A percentile compares a stretch with the other conserved stretches of the same genome.
Evolutionary conservation across 257 asterid species (phyloP).

Genomic region (Solanum arcanum): DNA sequence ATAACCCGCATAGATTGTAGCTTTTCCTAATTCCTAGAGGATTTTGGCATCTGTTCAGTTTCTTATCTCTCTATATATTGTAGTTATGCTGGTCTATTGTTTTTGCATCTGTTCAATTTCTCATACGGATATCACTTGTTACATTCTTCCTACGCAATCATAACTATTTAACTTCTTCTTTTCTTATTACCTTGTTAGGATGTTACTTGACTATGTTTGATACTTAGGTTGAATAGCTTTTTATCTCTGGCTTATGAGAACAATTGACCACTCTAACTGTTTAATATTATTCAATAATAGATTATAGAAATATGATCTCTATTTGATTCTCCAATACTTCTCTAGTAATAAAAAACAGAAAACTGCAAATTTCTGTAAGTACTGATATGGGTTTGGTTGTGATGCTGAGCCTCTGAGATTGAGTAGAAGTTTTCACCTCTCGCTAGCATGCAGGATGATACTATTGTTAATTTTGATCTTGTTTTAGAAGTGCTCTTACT

Average conservation of each 20-base stretch:
- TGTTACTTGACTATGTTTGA: neutral
- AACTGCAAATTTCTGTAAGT: neutral
- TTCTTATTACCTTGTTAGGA: neutral
- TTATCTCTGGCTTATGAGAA: neutral
- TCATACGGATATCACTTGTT: too few species aligned
- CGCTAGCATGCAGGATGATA: neutral
- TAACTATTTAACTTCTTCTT: too few species aligned
- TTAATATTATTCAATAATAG: too few species aligned
- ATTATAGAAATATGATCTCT: neutral
- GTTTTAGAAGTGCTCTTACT: neutral
- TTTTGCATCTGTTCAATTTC: too few species aligned
- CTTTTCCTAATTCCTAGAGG: too few species aligned
- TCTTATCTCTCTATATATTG: too few species aligned
- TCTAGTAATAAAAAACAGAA: neutral
- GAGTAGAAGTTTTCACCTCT: neutral
- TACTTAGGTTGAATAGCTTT: neutral
- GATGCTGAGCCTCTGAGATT: neutral
- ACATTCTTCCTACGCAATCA: too few species aligned
- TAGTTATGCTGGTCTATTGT: too few species aligned
- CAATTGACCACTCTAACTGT: neutral
- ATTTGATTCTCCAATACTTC: too few species aligned
- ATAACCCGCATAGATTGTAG: too few species aligned
- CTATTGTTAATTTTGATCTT: neutral
- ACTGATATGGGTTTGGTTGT: neutral
- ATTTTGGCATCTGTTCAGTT: too few species aligned